Percentiles rank a stretch among this genome's conserved stretches.
Conservation (phyloP, 495 filamentous ascomycete species). For the Gamarada debralockiae region DNA sequence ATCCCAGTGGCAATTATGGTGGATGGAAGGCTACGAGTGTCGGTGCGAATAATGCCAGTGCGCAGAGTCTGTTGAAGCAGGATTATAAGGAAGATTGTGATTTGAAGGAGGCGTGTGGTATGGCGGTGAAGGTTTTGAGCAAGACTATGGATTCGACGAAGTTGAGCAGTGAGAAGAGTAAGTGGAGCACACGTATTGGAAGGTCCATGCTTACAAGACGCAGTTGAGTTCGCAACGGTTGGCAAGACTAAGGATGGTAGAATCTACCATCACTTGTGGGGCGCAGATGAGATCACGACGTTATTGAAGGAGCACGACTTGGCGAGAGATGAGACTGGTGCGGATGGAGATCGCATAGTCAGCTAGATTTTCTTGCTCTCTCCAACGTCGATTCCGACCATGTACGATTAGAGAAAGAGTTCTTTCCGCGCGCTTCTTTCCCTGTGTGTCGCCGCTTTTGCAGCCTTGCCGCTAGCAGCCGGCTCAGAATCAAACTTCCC, state of each 20-base stretch:
- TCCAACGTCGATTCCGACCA: not conserved
- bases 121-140: constrained; percentile 98
- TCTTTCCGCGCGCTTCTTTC: not conserved
- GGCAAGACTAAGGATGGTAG: constrained; percentile 91
- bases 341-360: constrained; percentile 44
- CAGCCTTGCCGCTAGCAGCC: too few species aligned
- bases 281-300: constrained; percentile 91
- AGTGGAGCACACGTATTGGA: constrained; percentile 26
- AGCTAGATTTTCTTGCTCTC: constrained; percentile 14
- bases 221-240: constrained; percentile 98
- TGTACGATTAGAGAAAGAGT: not conserved
- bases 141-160: constrained; percentile 99
- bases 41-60: constrained; percentile 96
- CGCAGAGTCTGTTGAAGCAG: constrained; percentile 96
- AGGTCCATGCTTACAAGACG: constrained; percentile 10
- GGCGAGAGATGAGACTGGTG: constrained; percentile 73
- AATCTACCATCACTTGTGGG: constrained; percentile 98
- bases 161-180: constrained; percentile 98
- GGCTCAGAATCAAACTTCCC: not conserved
- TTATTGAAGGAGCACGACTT: constrained; percentile 92
- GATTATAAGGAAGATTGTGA: constrained; percentile 98
- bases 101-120: constrained; percentile 91
- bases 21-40: constrained; percentile 99
- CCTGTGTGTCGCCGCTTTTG: not conserved
- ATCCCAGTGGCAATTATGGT: constrained; percentile 98